A percentile compares a stretch with the other conserved stretches of the same genome.
Evolutionary conservation across 2,329 filamentous ascomycete species (phyloP).

Genomic region (Gliomastix tumulicola): DNA sequence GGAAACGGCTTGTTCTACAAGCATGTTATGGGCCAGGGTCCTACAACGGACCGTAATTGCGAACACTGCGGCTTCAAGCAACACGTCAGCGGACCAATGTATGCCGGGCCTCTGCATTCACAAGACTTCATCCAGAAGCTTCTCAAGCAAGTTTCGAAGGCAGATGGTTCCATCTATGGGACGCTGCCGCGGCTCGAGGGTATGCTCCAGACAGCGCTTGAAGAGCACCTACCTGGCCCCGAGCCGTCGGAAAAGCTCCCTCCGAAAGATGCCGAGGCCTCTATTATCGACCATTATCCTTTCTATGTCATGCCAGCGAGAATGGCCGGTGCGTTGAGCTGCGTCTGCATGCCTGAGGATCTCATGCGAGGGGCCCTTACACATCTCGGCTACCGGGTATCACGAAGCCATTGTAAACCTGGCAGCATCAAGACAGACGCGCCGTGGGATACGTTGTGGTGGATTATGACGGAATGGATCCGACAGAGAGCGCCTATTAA

Average conservation of each 20-base stretch:
- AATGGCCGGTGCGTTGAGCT: conserved; percentile 71
- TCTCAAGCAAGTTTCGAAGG: conserved; percentile 61
- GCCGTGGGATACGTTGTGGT: conserved; percentile 84
- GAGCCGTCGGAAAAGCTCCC: conserved; percentile 27
- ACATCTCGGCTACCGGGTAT: conserved; percentile 73
- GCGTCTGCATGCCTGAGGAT: conserved; percentile 71
- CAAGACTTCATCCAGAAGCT: conserved; percentile 74
- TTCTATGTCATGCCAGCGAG: conserved; percentile 80
- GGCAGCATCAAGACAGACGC: conserved; percentile 93
- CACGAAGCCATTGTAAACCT: conserved; percentile 80
- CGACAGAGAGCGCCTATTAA: conserved; percentile 75
- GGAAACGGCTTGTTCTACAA: conserved; percentile 68
- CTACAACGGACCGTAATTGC: conserved; percentile 60
- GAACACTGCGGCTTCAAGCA: conserved; percentile 80
- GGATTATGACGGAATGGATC: conserved; percentile 88
- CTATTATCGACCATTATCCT: conserved; percentile 63
- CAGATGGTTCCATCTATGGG: conserved; percentile 64
- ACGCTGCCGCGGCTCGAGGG: conserved; percentile 79
- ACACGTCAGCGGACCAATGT: conserved; percentile 92
- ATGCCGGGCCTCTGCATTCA: conserved; percentile 82
- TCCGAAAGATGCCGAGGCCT: conserved; percentile 42
- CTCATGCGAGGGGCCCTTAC: conserved; percentile 74
- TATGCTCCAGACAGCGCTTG: conserved; percentile 82
- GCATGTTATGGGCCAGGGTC: conserved; percentile 66
- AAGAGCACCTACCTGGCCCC: conserved; percentile 49